Evolutionary conservation across 495 filamentous ascomycete genomes (phyloP).

Genomic region (Glarea lozoyensis): DNA sequence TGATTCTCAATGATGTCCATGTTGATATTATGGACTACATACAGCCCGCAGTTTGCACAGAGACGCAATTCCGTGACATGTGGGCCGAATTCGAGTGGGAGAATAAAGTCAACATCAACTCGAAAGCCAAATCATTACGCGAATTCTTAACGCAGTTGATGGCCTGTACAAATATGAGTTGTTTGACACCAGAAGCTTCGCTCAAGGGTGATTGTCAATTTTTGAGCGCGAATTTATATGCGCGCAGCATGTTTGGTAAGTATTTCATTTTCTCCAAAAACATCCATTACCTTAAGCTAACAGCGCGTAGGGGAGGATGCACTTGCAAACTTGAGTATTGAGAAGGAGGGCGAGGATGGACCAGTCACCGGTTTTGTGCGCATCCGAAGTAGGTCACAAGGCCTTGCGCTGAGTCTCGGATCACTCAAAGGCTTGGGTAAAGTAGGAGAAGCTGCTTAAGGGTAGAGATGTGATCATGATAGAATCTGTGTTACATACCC

Average conservation of each 20-base stretch:
- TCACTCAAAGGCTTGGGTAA: slow-evolving; percentile 93
- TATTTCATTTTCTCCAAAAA: slow-evolving; percentile 17
- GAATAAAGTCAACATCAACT: slow-evolving; percentile 99
- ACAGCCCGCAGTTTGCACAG: slow-evolving; percentile 89
- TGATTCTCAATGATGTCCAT: slow-evolving; percentile 97
- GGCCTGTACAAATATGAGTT: slow-evolving; percentile 98
- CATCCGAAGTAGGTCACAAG: slow-evolving; percentile 96
- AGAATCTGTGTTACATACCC: not conserved
- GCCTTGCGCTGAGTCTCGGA: slow-evolving; percentile 86
- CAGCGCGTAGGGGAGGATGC: slow-evolving; percentile 82
- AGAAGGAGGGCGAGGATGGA: slow-evolving; percentile 92
- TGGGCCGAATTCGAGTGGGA: slow-evolving; percentile 99
- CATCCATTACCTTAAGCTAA: slow-evolving; percentile 18
- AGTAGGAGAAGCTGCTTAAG: slow-evolving; percentile 38
- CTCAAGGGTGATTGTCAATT: slow-evolving; percentile 98
- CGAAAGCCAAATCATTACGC: slow-evolving; percentile 84
- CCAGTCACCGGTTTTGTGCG: slow-evolving; percentile 98
- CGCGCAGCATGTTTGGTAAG: slow-evolving; percentile 97
- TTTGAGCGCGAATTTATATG: slow-evolving; percentile 94
- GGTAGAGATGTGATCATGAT: not conserved
- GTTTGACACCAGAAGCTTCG: slow-evolving; percentile 90
- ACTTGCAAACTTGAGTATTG: slow-evolving; percentile 93
- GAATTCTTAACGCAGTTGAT: slow-evolving; percentile 93
- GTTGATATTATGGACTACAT: slow-evolving; percentile 99
- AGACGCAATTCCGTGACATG: slow-evolving; percentile 99